Base-by-base conservation (phyloP, 768 basidiomycete species). In the Collybiopsis confluens region DNA sequence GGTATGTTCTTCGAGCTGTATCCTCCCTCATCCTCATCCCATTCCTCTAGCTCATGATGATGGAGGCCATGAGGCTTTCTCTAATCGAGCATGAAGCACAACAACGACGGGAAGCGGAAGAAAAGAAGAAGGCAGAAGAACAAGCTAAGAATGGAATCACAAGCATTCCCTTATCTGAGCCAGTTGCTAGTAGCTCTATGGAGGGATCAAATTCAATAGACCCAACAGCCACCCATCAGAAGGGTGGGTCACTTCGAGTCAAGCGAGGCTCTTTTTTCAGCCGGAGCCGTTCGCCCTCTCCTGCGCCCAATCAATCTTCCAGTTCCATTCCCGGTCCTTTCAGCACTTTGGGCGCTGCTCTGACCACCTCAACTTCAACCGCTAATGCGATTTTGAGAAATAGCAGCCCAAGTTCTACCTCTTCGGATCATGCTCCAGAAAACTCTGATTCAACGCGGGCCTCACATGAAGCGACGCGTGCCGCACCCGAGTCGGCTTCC, bases 21-120 rank as follows among this genome's bases (percentile, higher is more conserved):
- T n/a, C 11, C 1, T 30, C 24, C 58, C 23, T 27, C 42, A 57
- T 54, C 24, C 59, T 64, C 40, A 60, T 33, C 38, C 52, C 18
- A 23, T 52, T 33, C 44, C 43, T 59, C 37, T 58, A 99, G 92
- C 72, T 99, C 41, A 98, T 98, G 96, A 75, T 99, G 52, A 95
- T 95, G 91, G 97, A 98, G 71, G 97, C 97, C 4, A 98, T 99
- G 94, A 84, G 96, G 52, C 73, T 97, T 54, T 97, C 93, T 24
- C 75, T 98, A 59, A 66, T 97, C 45, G 96, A 98, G 54, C 94
- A 98, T 63, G 95, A 98, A 70, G 93, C 93, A 62, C 90, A 93
- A 52, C 92, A 93, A 65, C 79, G 83, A 62, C 85, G 82, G 63
- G 82, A 90, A 63, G 79, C 78, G 54, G 86, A 83, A 62, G 82